These are phyloP conservation scores for Hibiscus tridactylites DNA, from an alignment of 345 rosid species.

Conservation along the genomic window DNA sequence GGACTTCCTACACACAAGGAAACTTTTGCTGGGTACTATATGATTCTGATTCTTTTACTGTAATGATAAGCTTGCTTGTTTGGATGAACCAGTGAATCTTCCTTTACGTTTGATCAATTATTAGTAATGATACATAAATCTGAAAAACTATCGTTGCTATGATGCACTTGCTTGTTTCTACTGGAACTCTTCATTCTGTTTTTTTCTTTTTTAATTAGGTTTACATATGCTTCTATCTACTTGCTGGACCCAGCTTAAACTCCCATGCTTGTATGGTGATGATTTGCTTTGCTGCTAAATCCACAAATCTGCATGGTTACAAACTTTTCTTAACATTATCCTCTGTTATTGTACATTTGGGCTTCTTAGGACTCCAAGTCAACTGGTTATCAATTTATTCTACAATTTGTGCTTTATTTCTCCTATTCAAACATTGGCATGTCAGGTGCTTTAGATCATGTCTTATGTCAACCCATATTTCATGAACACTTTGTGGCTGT, in stretches of 20 bases:
- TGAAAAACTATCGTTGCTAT: not conserved
- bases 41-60: not conserved
- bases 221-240: not conserved
- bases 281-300: not conserved
- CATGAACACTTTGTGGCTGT: not conserved
- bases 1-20: conserved; percentile 89
- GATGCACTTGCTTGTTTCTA: not conserved
- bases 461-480: not conserved
- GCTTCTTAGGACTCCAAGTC: not conserved
- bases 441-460: not conserved
- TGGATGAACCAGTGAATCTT: not conserved
- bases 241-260: not conserved
- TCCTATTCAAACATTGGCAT: not conserved
- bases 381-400: not conserved
- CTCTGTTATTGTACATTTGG: not conserved
- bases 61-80: conserved; percentile 3
- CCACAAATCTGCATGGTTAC: not conserved
- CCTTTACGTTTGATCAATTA: not conserved
- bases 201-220: not conserved
- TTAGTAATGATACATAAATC: not conserved
- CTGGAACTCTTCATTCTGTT: not conserved
- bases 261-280: not conserved
- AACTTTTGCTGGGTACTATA: conserved; percentile 55
- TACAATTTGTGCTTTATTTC: not conserved
- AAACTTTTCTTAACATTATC: not conserved